Base-by-base conservation (phyloP, 176 grass and related monocot species). In the Tillandsia fasciculata region DNA sequence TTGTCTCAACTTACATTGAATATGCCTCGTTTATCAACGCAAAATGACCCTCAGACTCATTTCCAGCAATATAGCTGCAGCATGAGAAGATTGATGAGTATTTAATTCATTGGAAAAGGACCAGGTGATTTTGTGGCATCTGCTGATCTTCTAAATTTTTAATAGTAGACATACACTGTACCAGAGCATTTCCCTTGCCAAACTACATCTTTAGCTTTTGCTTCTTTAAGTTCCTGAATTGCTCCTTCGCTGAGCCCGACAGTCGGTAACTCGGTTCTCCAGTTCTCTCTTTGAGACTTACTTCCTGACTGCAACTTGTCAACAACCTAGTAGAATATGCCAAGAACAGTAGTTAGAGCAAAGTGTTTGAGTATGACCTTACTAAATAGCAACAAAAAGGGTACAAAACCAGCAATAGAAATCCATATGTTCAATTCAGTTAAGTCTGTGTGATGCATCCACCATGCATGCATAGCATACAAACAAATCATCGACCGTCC, bases 181-280 rank as follows among this genome's bases (percentile, higher is more conserved):
- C 93, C 89, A 11, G 93, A 97, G 84, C 93, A 97, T 77, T 90
- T 92, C n/a, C 93, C 93, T 72, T 86, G 86, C 93, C 93, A 97
- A 49, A 69, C 68, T 50, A 83, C 79, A 76, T 97, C 93, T 64
- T 79, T 90, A 63, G 71, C 67, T 73, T 89, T 97, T 52, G 85
- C 77, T 7, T 68, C 67, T 79, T 97, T 74, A 63, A 97, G 89
- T 17, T 92, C 82, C 42, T 71, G 51, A 50, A 90, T 68, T 63
- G 81, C 82, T 52, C 52, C 29, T 26, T 80, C 80, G 8, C 65
- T 73, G 22, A 78, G 50, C 49, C 93, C 93, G 59, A 90, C 26
- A 79, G 81, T 64, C 3, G 89, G 93, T 22, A 97, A 72, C 48
- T 97, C 89, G 20, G 79, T 79, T 77, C 79, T 83, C 66, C 84